Conservation (phyloP, 495 filamentous ascomycete genomes). For the Hypoxylon rickii region DNA sequence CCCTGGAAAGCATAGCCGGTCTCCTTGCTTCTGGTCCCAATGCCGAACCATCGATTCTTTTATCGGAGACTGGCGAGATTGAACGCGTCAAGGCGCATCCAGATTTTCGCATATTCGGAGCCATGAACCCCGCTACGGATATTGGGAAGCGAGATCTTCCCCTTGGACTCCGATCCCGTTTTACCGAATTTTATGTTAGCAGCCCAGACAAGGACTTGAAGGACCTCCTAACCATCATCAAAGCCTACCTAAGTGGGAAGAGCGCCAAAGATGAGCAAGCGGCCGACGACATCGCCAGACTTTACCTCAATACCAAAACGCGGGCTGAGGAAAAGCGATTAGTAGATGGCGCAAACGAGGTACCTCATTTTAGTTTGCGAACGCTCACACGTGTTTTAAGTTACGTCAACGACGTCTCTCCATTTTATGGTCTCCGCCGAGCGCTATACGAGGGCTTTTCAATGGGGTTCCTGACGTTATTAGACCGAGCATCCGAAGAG, state of each 20-base stretch:
- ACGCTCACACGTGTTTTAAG: conserved; percentile 89
- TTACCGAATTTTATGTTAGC: conserved; percentile 91
- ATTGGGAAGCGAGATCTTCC: conserved; percentile 93
- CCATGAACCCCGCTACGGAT: conserved; percentile 99
- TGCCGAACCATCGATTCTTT: conserved; percentile 74
- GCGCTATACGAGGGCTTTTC: conserved; percentile 94
- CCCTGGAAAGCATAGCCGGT: conserved; percentile 88
- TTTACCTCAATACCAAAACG: conserved; percentile 85
- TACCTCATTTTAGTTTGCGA: conserved; percentile 93
- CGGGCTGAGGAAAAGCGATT: conserved; percentile 79
- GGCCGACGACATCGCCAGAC: conserved; percentile 74
- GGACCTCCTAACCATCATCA: conserved; percentile 81
- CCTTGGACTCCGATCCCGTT: conserved; percentile 78
- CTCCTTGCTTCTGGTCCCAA: conserved; percentile 72
- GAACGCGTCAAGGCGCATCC: conserved; percentile 88
- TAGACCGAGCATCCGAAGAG: conserved; percentile 76
- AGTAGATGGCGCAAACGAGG: conserved; percentile 91
- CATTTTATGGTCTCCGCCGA: conserved; percentile 84
- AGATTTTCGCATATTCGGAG: conserved; percentile 93
- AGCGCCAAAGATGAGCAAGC: conserved; percentile 66
- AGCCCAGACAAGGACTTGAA: conserved; percentile 84
- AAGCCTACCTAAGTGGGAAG: conserved; percentile 77
- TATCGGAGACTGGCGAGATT: conserved; percentile 89
- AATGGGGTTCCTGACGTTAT: conserved; percentile 94
- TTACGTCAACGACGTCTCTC: conserved; percentile 81